Evolutionary conservation across 1,284 basidiomycete species (phyloP).

Genomic region (Rhodotorula sp.): DNA sequence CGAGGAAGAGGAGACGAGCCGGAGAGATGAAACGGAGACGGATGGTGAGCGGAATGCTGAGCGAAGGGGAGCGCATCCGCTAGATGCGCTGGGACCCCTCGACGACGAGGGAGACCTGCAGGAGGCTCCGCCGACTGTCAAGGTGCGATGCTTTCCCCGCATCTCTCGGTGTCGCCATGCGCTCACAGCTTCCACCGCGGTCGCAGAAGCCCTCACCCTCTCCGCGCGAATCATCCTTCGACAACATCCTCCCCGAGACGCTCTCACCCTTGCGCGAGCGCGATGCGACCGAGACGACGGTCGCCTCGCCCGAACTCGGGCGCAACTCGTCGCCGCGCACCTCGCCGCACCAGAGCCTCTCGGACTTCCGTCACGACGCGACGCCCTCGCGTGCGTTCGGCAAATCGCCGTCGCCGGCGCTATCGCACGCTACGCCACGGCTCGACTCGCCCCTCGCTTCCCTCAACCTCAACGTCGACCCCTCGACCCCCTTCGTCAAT

Average conservation of each 20-base stretch:
- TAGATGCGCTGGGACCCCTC: conserved; percentile 6
- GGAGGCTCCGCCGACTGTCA: background rate
- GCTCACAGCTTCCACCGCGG: no score
- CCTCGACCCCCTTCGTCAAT: conserved; percentile 4
- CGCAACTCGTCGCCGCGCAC: conserved; percentile 27
- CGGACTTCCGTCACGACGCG: background rate
- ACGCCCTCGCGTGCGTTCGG: conserved; percentile 10
- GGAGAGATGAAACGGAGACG: background rate
- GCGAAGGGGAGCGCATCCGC: conserved; percentile 7
- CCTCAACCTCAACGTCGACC: conserved; percentile 1
- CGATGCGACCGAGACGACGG: background rate
- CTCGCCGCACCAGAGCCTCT: conserved; percentile 10
- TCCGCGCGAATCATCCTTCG: background rate
- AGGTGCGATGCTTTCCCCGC: background rate
- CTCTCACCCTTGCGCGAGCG: conserved; percentile 26
- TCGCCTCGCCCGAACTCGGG: conserved; percentile 17
- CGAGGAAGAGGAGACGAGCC: conserved; percentile 7
- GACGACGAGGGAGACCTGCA: background rate
- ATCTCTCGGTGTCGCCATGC: no score
- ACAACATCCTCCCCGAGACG: conserved; percentile 5
- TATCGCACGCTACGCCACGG: conserved; percentile 4
- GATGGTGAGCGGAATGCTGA: background rate
- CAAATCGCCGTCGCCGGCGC: conserved; percentile 10
- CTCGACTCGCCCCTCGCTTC: conserved; percentile 22
- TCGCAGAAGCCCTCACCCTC: background rate